Evolutionary conservation across 1,284 basidiomycete genomes (phyloP), one percentile per base, ranked within the genome.

Genomic region (Irpex rosettiformis): DNA sequence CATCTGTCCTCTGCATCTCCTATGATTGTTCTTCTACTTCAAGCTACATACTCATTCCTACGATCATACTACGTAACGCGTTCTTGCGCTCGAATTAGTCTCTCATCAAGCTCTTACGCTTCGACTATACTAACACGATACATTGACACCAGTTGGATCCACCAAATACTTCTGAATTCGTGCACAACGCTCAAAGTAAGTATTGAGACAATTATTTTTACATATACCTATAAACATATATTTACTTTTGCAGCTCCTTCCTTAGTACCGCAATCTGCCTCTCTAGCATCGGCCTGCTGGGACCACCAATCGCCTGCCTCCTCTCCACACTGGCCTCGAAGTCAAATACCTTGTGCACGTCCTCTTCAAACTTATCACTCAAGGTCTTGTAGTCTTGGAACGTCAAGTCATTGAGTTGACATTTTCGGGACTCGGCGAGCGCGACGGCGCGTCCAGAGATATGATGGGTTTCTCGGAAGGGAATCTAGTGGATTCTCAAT

Each of bases 391-490:
- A 94, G 70, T 99, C 94, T 27, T 85, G 75, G 53, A 96, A 77
- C 1, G 86, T 83, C 58, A 99, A 80, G 49, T 92, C 86, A 60
- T 93, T 88, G 47, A 99, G 80, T 67, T 91, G 88, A 68, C 90
- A 89, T 64, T 84, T 81, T 37, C 85, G 84, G 54, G 89, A 79
- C 73, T 99, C 96, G 0, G 96, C 96, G 37, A 98, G 80, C 2
- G 95, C 94, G 57, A 99, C 96, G 16, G 96, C 93, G 33, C 94
- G 90, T 13, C 96, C 96, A 5, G 96, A 98, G 66, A 99, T 89
- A 74, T 99, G 96, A 74, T 99, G 96, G 1, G 96, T 99, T 77
- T 98, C 95, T 49, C 96, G 89, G 88, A 99, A 99, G 5, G 96
- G 96, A 56, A 89, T 84, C 88, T 89, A 58, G 28, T 56, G 30